Conservation (phyloP, 345 rosid species). For the Noccaea bulbosa region DNA sequence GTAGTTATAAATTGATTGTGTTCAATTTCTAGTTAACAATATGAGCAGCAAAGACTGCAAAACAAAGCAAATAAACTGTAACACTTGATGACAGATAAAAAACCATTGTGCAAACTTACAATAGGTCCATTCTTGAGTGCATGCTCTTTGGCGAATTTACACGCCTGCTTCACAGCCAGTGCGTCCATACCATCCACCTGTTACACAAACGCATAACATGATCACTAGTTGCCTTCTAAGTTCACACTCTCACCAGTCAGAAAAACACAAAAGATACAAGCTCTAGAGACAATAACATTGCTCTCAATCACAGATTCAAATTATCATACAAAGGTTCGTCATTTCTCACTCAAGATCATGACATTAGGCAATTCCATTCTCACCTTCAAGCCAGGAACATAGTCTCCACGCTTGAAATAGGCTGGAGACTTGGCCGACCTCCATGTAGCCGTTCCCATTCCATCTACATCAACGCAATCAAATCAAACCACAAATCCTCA, state of each 20-base stretch:
- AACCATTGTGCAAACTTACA: constrained; percentile 58
- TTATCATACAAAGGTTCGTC: neutral
- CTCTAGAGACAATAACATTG: neutral
- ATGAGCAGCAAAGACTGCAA: neutral
- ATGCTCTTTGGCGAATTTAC: constrained; percentile 93
- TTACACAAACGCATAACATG: neutral
- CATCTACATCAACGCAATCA: constrained; percentile 59
- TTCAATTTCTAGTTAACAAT: neutral
- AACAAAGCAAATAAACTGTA: constrained; percentile 11
- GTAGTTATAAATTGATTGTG: neutral
- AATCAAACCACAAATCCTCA: constrained; percentile 9
- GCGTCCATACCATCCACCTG: constrained; percentile 99
- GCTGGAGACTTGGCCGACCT: constrained; percentile 92
- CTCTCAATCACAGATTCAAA: neutral
- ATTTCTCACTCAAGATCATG: constrained; percentile 29
- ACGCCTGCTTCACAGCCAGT: constrained; percentile 94
- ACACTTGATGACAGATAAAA: constrained; percentile 4
- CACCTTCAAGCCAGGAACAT: constrained; percentile 99
- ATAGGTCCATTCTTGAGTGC: constrained; percentile 94
- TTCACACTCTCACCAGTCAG: constrained; percentile 12
- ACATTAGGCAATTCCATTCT: neutral
- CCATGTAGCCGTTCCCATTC: constrained; percentile 99
- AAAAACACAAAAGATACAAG: constrained; percentile 1
- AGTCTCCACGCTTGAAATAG: constrained; percentile 95
- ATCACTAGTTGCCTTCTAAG: constrained; percentile 21